These are phyloP conservation scores for Magnolia changhungtana DNA, from an alignment of 164 flowering plant genomes.

Conservation along the genomic window DNA sequence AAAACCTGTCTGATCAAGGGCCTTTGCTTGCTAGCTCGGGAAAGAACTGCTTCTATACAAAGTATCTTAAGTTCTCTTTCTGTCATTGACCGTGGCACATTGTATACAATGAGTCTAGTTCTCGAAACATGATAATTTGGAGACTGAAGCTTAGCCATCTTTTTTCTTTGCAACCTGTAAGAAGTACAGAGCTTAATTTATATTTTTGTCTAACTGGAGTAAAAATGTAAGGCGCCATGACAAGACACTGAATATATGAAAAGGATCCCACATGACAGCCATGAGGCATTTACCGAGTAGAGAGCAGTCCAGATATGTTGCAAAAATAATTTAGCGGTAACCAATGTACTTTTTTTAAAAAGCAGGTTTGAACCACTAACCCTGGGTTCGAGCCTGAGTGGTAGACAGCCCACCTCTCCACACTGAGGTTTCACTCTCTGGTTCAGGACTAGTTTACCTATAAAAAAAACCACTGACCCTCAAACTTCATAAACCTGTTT, in stretches of 20 bases:
- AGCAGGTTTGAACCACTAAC: no score
- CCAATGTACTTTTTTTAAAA: no score
- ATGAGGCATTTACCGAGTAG: background rate
- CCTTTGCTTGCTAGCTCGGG: slow-evolving; percentile 85
- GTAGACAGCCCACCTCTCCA: no score
- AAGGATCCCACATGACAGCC: background rate
- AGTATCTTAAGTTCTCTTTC: slow-evolving; percentile 62
- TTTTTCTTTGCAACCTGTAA: slow-evolving; percentile 67
- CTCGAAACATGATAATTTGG: slow-evolving; percentile 89
- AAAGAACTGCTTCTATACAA: slow-evolving; percentile 69
- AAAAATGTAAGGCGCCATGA: background rate
- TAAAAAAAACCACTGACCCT: no score
- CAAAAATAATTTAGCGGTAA: background rate
- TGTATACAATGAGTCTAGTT: slow-evolving; percentile 81
- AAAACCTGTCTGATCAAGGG: slow-evolving; percentile 84
- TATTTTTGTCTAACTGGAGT: background rate
- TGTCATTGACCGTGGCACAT: slow-evolving; percentile 79
- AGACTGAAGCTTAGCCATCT: slow-evolving; percentile 64
- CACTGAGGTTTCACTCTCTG: no score
- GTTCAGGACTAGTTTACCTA: no score
- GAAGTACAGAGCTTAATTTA: background rate
- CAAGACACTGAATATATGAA: background rate
- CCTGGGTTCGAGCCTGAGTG: no score
- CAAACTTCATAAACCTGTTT: no score
- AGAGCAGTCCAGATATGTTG: background rate